A percentile compares a stretch with the other conserved stretches of the same genome.
phyloP scores from a whole-genome alignment of 257 asterid genomes.

The Solanum etuberosum region DNA sequence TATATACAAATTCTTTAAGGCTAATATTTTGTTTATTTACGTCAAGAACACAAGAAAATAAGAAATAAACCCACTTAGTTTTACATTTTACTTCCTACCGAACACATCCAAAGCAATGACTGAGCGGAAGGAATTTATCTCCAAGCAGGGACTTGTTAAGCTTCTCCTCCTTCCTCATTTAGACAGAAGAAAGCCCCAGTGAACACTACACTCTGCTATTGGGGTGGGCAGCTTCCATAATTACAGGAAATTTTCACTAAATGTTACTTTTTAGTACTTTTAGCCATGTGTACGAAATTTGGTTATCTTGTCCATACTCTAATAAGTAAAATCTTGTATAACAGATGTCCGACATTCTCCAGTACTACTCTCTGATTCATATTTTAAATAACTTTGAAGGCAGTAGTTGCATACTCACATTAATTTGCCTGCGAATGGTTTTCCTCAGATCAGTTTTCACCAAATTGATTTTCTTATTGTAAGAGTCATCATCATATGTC shows the following conservation, averaged over 20 bases:
- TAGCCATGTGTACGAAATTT: neutral
- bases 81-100: neutral
- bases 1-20: neutral
- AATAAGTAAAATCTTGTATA: neutral
- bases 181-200: neutral
- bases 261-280: neutral
- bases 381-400: neutral
- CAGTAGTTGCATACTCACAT: conserved; percentile 21
- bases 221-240: neutral
- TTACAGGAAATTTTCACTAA: neutral
- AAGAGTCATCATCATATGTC: neutral
- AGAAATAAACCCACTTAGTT: neutral
- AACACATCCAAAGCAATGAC: neutral
- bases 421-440: conserved; percentile 19
- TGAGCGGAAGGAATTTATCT: neutral
- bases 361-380: neutral
- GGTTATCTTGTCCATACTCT: neutral
- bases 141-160: neutral
- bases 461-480: conserved; percentile 10
- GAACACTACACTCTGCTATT: neutral
- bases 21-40: too few species aligned
- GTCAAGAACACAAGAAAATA: neutral
- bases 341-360: neutral
- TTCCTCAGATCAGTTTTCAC: conserved; percentile 14
- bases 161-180: neutral